Percentiles rank a stretch among this genome's conserved stretches.
These are phyloP conservation scores for Sugiyamaella boreocaroliniensis DNA, from an alignment of 805 yeast species.

Conservation along the genomic window DNA sequence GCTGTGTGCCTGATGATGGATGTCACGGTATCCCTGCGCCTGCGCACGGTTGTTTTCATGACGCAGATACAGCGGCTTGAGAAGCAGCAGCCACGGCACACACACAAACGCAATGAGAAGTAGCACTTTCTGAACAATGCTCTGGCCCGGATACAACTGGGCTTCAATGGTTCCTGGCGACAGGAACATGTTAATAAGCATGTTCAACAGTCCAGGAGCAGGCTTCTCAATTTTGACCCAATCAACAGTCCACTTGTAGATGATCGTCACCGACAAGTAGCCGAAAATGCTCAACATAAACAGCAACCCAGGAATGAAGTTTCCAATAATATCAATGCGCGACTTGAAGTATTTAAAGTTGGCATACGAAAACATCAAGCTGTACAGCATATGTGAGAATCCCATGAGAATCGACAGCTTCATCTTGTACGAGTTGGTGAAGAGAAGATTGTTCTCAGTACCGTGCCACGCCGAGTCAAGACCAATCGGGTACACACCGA, in stretches of 20 bases:
- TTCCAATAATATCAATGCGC: slow-evolving; percentile 77
- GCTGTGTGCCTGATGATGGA: slow-evolving; percentile 34
- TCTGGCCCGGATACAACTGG: slow-evolving; percentile 74
- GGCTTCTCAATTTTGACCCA: slow-evolving; percentile 74
- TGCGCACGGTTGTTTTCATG: slow-evolving; percentile 44
- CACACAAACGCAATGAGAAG: slow-evolving; percentile 72
- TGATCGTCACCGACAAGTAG: slow-evolving; percentile 73
- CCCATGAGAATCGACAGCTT: slow-evolving; percentile 93
- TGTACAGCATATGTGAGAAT: slow-evolving; percentile 87
- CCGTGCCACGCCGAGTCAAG: slow-evolving; percentile 97
- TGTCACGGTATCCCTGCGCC: slow-evolving; percentile 47
- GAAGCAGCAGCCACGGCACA: slow-evolving; percentile 85
- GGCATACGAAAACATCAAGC: slow-evolving; percentile 72
- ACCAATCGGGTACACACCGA: slow-evolving; percentile 76
- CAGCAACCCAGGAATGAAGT: slow-evolving; percentile 84
- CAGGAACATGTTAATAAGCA: slow-evolving; percentile 93
- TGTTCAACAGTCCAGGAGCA: slow-evolving; percentile 90
- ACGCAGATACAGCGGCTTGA: slow-evolving; percentile 72
- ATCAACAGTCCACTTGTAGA: slow-evolving; percentile 91
- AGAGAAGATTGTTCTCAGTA: slow-evolving; percentile 80
- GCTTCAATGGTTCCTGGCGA: slow-evolving; percentile 85
- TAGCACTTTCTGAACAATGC: slow-evolving; percentile 62
- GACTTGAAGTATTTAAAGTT: slow-evolving; percentile 69
- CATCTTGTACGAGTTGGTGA: slow-evolving; percentile 96
- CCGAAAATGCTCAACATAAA: slow-evolving; percentile 98